Percentiles rank a stretch among this genome's conserved stretches.
phyloP scores from a whole-genome alignment of 495 filamentous ascomycete species.

The Pyrenula massariospora region DNA sequence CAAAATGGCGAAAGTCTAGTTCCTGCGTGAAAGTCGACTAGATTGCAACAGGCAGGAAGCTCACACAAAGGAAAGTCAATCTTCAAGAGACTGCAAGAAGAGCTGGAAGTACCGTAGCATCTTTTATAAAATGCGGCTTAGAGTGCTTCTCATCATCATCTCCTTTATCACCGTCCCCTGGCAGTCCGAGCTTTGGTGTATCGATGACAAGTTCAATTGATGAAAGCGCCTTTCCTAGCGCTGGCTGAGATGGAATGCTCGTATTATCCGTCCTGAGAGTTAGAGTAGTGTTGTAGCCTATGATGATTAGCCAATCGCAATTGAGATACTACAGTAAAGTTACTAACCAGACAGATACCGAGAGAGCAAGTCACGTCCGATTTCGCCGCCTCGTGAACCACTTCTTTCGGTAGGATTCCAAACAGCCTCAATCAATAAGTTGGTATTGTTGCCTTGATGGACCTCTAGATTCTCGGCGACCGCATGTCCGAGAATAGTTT shows the following conservation, averaged over 20 bases:
- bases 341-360: constrained; percentile 71
- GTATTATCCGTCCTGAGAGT: constrained; percentile 54
- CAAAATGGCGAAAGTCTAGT: neutral
- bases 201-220: constrained; percentile 53
- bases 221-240: constrained; percentile 61
- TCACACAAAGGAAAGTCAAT: neutral
- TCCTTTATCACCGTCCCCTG: constrained; percentile 31
- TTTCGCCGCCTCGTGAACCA: constrained; percentile 42
- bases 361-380: constrained; percentile 64
- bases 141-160: constrained; percentile 27
- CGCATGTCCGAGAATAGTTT: constrained; percentile 61
- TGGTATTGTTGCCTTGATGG: constrained; percentile 56
- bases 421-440: constrained; percentile 51
- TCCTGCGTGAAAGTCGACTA: constrained; percentile 1
- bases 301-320: neutral
- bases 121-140: constrained; percentile 59
- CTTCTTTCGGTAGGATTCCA: constrained; percentile 60
- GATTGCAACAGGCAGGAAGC: constrained; percentile 1
- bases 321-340: no score
- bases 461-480: constrained; percentile 49
- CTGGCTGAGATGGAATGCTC: constrained; percentile 63
- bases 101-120: constrained; percentile 53
- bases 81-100: constrained; percentile 11
- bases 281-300: constrained; percentile 67
- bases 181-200: constrained; percentile 50